A percentile compares a stretch with the other conserved stretches of the same genome.
These are phyloP conservation scores for Stereum hirsutum DNA, from an alignment of 1,284 basidiomycete genomes.

Conservation along the genomic window DNA sequence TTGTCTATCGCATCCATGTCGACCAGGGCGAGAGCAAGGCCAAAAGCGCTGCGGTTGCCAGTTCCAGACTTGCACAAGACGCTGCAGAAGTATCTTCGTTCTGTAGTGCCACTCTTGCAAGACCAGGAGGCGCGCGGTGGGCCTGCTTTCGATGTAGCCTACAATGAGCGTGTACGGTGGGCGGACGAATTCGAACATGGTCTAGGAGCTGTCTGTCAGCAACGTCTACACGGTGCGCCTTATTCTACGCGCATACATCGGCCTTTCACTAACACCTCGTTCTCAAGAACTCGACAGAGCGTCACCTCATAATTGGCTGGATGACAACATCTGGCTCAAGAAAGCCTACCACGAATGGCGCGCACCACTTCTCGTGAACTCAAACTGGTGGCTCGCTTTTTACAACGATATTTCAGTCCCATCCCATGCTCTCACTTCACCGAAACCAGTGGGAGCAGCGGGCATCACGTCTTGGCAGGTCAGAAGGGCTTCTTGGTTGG, in stretches of 20 bases:
- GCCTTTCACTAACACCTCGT: background rate
- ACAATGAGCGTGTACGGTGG: constrained; percentile 54
- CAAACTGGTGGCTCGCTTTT: constrained; percentile 98
- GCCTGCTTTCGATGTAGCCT: constrained; percentile 43
- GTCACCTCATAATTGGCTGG: constrained; percentile 91
- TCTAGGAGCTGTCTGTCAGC: constrained; percentile 68
- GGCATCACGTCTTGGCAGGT: constrained; percentile 80
- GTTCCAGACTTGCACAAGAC: constrained; percentile 76
- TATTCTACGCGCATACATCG: constrained; percentile 1
- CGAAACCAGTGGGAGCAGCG: constrained; percentile 23
- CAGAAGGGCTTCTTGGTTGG: constrained; percentile 78
- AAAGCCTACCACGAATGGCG: constrained; percentile 91
- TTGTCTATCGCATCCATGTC: no score
- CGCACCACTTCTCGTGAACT: constrained; percentile 82
- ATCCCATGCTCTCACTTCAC: constrained; percentile 26
- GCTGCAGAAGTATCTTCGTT: constrained; percentile 73
- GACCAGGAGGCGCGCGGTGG: constrained; percentile 63
- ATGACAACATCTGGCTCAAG: constrained; percentile 91
- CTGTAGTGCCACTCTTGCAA: constrained; percentile 72
- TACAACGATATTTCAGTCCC: constrained; percentile 51
- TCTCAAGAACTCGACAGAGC: constrained; percentile 70
- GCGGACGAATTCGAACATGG: constrained; percentile 70
- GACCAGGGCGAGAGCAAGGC: no score
- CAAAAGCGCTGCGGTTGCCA: constrained; percentile 84
- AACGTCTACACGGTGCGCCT: constrained; percentile 67